A percentile compares a stretch with the other conserved stretches of the same genome.
Conservation (phyloP, 2,329 filamentous ascomycete species). For the Myotisia sp. region DNA sequence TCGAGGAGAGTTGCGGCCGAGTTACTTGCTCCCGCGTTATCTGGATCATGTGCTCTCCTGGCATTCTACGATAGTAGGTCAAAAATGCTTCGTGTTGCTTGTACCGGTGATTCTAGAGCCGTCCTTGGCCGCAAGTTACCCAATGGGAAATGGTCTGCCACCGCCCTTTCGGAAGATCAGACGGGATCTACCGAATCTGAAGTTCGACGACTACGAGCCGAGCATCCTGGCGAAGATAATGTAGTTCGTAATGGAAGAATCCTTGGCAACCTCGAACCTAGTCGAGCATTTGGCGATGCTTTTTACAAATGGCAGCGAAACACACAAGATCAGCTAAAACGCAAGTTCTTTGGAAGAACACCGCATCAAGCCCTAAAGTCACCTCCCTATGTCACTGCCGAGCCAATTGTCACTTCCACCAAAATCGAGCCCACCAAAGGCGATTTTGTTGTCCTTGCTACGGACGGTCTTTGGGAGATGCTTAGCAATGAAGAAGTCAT, state of each 20-base stretch:
- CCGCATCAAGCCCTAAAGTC: slow-evolving; percentile 68
- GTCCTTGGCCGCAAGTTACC: slow-evolving; percentile 66
- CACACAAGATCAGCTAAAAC: slow-evolving; percentile 66
- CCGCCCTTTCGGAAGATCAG: slow-evolving; percentile 78
- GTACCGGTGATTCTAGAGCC: slow-evolving; percentile 90
- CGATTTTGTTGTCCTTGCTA: slow-evolving; percentile 92
- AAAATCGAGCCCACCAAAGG: slow-evolving; percentile 78
- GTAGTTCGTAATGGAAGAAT: slow-evolving; percentile 83
- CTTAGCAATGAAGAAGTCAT: slow-evolving; percentile 96
- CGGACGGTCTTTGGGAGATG: slow-evolving; percentile 98
- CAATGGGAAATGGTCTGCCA: slow-evolving; percentile 86
- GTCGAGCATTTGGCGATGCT: slow-evolving; percentile 87
- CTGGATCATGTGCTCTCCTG: slow-evolving; percentile 89
- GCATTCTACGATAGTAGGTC: slow-evolving; percentile 88
- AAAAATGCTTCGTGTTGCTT: slow-evolving; percentile 81
- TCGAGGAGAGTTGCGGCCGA: slow-evolving; percentile 87
- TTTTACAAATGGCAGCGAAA: slow-evolving; percentile 92
- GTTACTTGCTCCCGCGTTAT: slow-evolving; percentile 78
- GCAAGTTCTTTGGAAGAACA: slow-evolving; percentile 73
- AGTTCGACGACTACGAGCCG: slow-evolving; percentile 62
- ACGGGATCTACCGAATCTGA: slow-evolving; percentile 82
- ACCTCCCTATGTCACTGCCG: slow-evolving; percentile 91
- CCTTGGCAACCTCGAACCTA: slow-evolving; percentile 80
- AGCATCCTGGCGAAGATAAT: slow-evolving; percentile 78
- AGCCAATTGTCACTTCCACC: slow-evolving; percentile 86